Evolutionary conservation across 1,284 basidiomycete species (phyloP).

Genomic region (Fistulinella cinereoalba): DNA sequence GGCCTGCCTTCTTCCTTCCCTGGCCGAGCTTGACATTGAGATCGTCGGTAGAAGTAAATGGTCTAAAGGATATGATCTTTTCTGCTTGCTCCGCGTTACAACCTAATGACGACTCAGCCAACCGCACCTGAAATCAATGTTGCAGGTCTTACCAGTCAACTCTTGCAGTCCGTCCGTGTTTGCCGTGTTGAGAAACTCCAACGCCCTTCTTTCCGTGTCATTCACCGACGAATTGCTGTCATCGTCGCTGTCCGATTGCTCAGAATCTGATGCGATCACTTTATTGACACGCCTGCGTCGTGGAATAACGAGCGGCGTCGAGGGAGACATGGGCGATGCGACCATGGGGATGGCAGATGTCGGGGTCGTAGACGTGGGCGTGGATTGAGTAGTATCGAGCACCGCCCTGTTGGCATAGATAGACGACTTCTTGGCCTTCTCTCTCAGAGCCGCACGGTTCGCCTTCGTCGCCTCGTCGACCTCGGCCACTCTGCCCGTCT

Average conservation of each 20-base stretch:
- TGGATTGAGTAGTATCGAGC: constrained; percentile 41
- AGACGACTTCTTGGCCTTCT: constrained; percentile 72
- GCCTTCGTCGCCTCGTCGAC: constrained; percentile 67
- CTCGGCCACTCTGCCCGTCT: constrained; percentile 62
- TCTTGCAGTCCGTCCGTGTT: constrained; percentile 78
- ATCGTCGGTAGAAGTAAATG: constrained; percentile 79
- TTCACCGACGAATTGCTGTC: constrained; percentile 23
- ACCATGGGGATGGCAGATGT: constrained; percentile 25
- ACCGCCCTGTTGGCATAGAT: constrained; percentile 67
- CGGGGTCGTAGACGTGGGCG: constrained; percentile 16
- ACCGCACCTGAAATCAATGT: background rate
- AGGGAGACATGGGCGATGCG: constrained; percentile 41
- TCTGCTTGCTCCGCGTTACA: constrained; percentile 82
- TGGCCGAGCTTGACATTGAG: constrained; percentile 78
- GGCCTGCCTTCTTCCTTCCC: constrained; percentile 77
- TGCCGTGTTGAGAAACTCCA: constrained; percentile 87
- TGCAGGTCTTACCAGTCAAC: constrained; percentile 69
- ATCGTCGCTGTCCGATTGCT: constrained; percentile 46
- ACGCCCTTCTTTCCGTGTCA: constrained; percentile 45
- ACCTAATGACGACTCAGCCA: constrained; percentile 46
- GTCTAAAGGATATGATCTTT: constrained; percentile 77
- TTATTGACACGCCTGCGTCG: constrained; percentile 54
- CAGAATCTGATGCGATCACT: constrained; percentile 65
- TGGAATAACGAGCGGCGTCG: constrained; percentile 42
- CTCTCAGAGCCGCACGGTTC: constrained; percentile 56